These are phyloP conservation scores for Trichocladium antarcticum DNA, from an alignment of 495 filamentous ascomycete species.

Conservation along the genomic window DNA sequence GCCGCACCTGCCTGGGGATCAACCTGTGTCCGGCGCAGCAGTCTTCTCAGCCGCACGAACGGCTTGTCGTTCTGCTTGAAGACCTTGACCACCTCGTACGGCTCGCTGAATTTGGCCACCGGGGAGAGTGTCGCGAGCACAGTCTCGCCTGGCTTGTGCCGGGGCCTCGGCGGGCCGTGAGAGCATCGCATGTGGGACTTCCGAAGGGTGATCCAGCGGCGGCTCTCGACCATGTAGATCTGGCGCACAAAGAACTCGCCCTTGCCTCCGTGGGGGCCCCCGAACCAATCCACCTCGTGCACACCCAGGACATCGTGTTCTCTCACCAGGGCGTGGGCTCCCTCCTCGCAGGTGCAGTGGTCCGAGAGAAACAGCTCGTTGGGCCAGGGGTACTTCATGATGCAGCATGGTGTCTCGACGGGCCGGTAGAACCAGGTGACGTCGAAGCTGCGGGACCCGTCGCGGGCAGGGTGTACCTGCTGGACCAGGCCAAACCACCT, in stretches of 20 bases:
- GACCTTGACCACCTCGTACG: conserved; percentile 42
- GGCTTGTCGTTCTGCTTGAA: conserved; percentile 22
- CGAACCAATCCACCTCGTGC: conserved; percentile 47
- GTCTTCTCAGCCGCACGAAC: conserved; percentile 34
- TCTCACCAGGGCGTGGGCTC: conserved; percentile 30
- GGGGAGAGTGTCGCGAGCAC: conserved; percentile 34
- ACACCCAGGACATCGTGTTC: conserved; percentile 42
- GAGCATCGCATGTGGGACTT: conserved; percentile 35
- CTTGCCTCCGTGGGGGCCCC: conserved; percentile 29
- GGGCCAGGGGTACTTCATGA: conserved; percentile 51
- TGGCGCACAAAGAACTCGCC: conserved; percentile 55
- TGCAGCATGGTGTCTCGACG: conserved; percentile 52
- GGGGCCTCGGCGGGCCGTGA: conserved; percentile 13
- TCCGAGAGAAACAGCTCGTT: conserved; percentile 70
- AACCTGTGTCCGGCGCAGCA: conserved; percentile 36
- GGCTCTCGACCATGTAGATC: conserved; percentile 44
- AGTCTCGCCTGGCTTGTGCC: conserved; percentile 43
- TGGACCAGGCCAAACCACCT: conserved; percentile 61
- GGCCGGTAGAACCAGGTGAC: conserved; percentile 64
- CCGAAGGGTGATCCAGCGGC: conserved; percentile 42
- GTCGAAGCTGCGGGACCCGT: conserved; percentile 37
- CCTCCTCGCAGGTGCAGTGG: conserved; percentile 55
- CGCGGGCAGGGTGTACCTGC: conserved; percentile 28
- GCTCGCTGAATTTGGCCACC: conserved; percentile 29
- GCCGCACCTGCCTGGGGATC: conserved; percentile 28